A percentile compares a stretch with the other conserved stretches of the same genome.
phyloP scores from a whole-genome alignment of 1,284 basidiomycete species.

The Exsudoporus floridanus region DNA sequence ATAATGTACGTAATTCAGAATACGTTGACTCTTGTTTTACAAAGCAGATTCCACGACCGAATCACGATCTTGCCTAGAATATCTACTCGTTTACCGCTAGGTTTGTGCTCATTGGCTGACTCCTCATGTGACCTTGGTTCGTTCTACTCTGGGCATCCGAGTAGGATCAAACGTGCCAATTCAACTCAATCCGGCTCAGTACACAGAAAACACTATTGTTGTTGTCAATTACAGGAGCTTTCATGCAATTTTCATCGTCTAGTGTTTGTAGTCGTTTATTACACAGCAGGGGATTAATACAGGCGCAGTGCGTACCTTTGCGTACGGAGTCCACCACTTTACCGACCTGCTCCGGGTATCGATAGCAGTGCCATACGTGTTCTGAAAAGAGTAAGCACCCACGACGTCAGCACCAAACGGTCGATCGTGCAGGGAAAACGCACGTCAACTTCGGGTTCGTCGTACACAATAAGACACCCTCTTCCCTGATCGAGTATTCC shows the following conservation, averaged over 20 bases:
- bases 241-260: slow-evolving; percentile 31
- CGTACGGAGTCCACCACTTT: slow-evolving; percentile 94
- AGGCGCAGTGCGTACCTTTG: slow-evolving; percentile 58
- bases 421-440: slow-evolving; percentile 30
- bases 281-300: not conserved
- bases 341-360: slow-evolving; percentile 84
- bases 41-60: no score
- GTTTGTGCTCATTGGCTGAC: not conserved
- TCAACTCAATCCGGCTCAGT: not conserved
- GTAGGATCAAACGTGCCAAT: not conserved
- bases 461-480: slow-evolving; percentile 89
- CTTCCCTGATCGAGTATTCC: slow-evolving; percentile 95
- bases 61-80: no score
- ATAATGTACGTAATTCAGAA: no score
- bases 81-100: no score
- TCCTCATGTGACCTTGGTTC: not conserved
- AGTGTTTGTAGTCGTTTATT: not conserved
- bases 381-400: not conserved
- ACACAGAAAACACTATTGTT: not conserved
- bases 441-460: slow-evolving; percentile 82
- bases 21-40: no score
- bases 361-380: slow-evolving; percentile 83
- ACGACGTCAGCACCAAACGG: slow-evolving; percentile 1
- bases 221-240: slow-evolving; percentile 3
- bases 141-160: no score